These are phyloP conservation scores for Macrolepiota dolichaula DNA, from an alignment of 768 basidiomycete species.

Conservation along the genomic window DNA sequence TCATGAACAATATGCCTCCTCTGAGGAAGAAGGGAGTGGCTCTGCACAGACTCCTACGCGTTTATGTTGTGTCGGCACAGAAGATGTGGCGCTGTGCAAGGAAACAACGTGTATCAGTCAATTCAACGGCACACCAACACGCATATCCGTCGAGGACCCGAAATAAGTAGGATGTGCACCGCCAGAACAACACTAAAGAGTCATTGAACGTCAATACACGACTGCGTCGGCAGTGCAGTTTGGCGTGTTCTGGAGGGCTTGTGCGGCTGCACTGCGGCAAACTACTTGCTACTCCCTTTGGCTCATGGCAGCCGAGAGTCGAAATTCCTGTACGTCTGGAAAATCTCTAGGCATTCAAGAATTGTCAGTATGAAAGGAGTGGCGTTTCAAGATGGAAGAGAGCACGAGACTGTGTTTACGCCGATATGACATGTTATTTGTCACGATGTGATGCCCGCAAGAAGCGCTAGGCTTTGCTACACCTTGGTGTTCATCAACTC, in stretches of 20 bases:
- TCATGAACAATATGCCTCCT: too few relatives aligned
- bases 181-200: background rate
- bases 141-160: background rate
- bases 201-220: background rate
- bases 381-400: background rate
- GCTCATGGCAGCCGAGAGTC: background rate
- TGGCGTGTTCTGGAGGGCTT: background rate
- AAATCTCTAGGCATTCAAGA: background rate
- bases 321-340: background rate
- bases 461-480: too few relatives aligned
- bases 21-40: background rate
- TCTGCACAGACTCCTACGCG: background rate
- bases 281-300: too few relatives aligned
- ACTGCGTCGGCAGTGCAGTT: background rate
- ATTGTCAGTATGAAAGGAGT: background rate
- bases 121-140: background rate
- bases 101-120: conserved; percentile 6
- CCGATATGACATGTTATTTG: background rate
- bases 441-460: too few relatives aligned
- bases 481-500: too few relatives aligned
- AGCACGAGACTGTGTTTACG: background rate
- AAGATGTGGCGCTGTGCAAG: background rate
- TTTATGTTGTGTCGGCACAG: background rate
- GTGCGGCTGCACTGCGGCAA: background rate
- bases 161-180: background rate